Base-by-base conservation (phyloP, 306 rosid species). In the Ziziphus jujuba region DNA sequence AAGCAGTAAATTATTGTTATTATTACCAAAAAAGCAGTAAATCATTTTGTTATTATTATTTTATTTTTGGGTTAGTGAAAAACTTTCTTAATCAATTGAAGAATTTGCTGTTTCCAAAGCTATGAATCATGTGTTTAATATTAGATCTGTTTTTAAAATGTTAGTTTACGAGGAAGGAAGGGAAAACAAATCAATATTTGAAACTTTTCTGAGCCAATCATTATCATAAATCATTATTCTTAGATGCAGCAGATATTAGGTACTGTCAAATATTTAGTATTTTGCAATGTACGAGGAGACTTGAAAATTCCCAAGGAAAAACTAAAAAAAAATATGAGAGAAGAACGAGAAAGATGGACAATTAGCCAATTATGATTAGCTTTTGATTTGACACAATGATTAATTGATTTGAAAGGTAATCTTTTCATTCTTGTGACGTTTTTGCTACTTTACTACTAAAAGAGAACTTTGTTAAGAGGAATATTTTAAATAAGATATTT, bases 331-430 rank as follows among this genome's bases (percentile, higher is more conserved):
- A n/a, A n/a, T n/a, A 7, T 40, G 12, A 40, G 9, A 40, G 12
- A 9, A 40, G 45, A 40, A 10, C 6, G 45, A 40, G 45, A 9
- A 40, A 60, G 75, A 60, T 21, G 15, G 59, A 60, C 9, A 51
- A 68, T 76, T 56, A 59, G 74, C 38, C 61, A 63, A 45, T 55
- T 72, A 77, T 73, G 74, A 82, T 73, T 70, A 74, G 60, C 63
- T 59, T 65, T 66, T 63, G 67, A 71, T 56, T 56, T 66, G 77
- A 78, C 63, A 44, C 50, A 71, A 31, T 44, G 56, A 25, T 14
- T 48, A n/a, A n/a, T 43, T 11, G 11, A 51, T 44, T n/a, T 38
- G 21, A 17, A 34, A 56, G 25, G n/a, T 34, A 50, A 48, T 17
- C 7, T 28, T 50, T 67, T 38, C 31, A 53, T n/a, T 16, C 10